Evolutionary conservation across 2,329 filamentous ascomycete species (phyloP).

Genomic region (Cryoendolithus antarcticus): DNA sequence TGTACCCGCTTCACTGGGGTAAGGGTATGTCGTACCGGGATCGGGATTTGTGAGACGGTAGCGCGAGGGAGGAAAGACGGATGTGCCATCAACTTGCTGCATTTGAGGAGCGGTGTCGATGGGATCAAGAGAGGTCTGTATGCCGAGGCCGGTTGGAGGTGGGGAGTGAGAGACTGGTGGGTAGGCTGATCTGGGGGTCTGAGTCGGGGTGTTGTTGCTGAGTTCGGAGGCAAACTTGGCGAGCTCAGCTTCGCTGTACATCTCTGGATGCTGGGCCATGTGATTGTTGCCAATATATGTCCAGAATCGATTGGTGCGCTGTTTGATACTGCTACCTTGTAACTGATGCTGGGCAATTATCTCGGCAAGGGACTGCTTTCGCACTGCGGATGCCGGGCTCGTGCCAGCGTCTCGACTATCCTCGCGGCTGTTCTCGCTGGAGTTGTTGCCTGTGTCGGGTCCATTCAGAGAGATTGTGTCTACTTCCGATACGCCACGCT

Average conservation of each 20-base stretch:
- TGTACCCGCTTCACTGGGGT: too few relatives aligned
- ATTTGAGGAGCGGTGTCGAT: too few relatives aligned
- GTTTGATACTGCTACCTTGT: conserved; percentile 12
- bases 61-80: too few relatives aligned
- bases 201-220: too few relatives aligned
- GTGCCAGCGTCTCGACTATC: too few relatives aligned
- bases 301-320: conserved; percentile 22
- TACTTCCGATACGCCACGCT: neutral
- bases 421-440: conserved; percentile 1
- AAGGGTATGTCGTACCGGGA: too few relatives aligned
- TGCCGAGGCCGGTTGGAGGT: too few relatives aligned
- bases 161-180: too few relatives aligned
- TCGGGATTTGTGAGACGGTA: too few relatives aligned
- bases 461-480: neutral
- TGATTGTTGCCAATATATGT: conserved; percentile 24
- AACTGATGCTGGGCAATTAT: conserved; percentile 14
- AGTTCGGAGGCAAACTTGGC: conserved; percentile 7
- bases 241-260: conserved; percentile 20
- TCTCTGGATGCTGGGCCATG: conserved; percentile 22
- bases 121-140: too few relatives aligned
- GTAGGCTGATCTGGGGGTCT: too few relatives aligned
- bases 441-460: neutral
- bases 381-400: neutral
- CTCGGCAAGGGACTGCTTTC: conserved; percentile 19
- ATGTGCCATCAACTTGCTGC: too few relatives aligned